These are phyloP conservation scores for Naganishia vaughanmartiniae DNA, from an alignment of 768 basidiomycete genomes.

Conservation along the genomic window DNA sequence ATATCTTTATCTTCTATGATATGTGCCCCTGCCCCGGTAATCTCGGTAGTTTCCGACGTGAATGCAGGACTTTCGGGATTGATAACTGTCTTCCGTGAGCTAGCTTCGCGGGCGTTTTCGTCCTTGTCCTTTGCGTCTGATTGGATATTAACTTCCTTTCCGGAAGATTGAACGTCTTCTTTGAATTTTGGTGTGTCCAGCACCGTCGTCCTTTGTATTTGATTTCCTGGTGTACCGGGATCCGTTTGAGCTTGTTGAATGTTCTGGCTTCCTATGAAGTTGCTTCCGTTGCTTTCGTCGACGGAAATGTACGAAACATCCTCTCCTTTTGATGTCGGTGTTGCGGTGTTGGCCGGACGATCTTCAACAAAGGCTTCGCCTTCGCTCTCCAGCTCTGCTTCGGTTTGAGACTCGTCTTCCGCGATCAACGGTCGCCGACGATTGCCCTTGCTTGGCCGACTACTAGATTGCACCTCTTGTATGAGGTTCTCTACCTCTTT, in stretches of 20 bases:
- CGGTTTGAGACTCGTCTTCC: background rate
- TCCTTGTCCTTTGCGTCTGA: too few species aligned
- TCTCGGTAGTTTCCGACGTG: too few species aligned
- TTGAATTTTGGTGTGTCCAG: background rate
- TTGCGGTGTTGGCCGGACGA: background rate
- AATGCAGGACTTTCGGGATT: too few species aligned
- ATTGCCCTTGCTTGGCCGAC: background rate
- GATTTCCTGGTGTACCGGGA: background rate
- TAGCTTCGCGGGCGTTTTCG: too few species aligned
- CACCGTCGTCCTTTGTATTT: background rate
- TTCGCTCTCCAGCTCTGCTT: background rate
- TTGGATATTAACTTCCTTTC: too few species aligned
- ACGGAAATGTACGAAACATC: background rate
- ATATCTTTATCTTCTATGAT: too few species aligned
- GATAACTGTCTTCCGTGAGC: too few species aligned
- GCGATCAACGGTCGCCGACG: background rate
- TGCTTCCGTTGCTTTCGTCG: background rate
- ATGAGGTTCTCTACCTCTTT: conserved; percentile 6
- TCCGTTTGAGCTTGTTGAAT: background rate
- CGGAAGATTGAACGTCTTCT: too few species aligned
- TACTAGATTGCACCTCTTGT: conserved; percentile 10
- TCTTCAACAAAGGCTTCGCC: background rate
- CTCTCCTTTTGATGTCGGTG: background rate
- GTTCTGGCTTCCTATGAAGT: background rate
- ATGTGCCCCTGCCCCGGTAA: too few species aligned